Base-by-base conservation (phyloP, 768 basidiomycete genomes). In the Pleurotus djamor region DNA sequence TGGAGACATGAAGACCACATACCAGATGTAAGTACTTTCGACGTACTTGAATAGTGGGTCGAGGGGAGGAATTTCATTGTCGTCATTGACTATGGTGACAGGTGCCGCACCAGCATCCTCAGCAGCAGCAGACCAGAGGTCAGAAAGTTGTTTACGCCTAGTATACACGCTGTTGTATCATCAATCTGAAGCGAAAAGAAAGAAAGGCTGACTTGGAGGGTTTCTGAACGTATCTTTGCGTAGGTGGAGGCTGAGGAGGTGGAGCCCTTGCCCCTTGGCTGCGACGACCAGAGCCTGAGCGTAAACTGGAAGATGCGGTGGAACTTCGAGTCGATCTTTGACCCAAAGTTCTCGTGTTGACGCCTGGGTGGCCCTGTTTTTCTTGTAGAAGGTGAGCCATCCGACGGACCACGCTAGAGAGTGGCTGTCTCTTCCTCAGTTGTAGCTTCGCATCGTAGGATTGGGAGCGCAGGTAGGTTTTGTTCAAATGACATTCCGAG, bases 1-100 rank as follows among this genome's bases (percentile, higher is more conserved):
- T 32, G 16, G 32, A 48, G 50, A 58, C 17, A 52, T 28, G 8
- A 5, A n/a, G 41, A 55, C 49, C 16, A 71, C 84, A 49, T 64
- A 81, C 82, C 78, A 81, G 10, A 70, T 57, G 54, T 87, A 88
- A 8, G 74, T 72, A 38, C 68, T 71, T 64, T 89, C 87, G 10
- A 85, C 61, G 64, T 87, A 89, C 57, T 59, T 57, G 55, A 89
- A 88, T 13, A 65, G 65, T 0, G 69, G 61, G 4, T 73, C 66
- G n/a, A 83, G 64, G 3, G 63, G 68, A 0, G 85, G 86, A 3
- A 80, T 64, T 9, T 76, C 71, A 38, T 82, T 77, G 21, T 74
- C 73, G 52, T 82, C 70, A 50, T 81, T 81, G 10, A 67, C 61
- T 35, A 82, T 65, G 1, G 60, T 66, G 14, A 81, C 71, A 3